Percentiles rank a stretch among this genome's conserved stretches.
These are phyloP conservation scores for Vitis labrusca DNA, from an alignment of 164 flowering plant genomes.

Conservation along the genomic window DNA sequence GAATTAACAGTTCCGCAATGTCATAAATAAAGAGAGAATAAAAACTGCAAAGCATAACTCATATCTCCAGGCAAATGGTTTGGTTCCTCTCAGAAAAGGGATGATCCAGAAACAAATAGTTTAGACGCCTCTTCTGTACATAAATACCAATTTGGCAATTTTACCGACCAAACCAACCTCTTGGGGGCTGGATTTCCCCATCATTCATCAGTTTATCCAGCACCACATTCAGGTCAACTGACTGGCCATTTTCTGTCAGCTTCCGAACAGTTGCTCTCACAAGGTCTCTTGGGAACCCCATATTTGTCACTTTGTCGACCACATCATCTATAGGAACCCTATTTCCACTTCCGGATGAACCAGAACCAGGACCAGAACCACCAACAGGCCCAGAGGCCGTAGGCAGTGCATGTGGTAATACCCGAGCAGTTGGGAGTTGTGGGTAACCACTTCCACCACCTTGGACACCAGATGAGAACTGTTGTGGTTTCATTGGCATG, in stretches of 20 bases:
- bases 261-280: constrained; percentile 79
- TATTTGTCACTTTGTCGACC: constrained; percentile 71
- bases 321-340: constrained; percentile 92
- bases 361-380: constrained; percentile 48
- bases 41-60: neutral
- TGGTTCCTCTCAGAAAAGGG: neutral
- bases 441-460: constrained; percentile 68
- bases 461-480: constrained; percentile 38
- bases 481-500: constrained; percentile 48
- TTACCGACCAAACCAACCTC: constrained; percentile 76
- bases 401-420: constrained; percentile 78
- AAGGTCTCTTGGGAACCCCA: constrained; percentile 93
- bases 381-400: constrained; percentile 54
- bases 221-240: constrained; percentile 88
- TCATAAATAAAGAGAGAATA: neutral
- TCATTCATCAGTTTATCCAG: constrained; percentile 93
- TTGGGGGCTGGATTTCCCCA: constrained; percentile 60
- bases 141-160: neutral
- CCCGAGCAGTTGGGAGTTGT: constrained; percentile 81
- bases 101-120: constrained; percentile 9
- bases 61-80: neutral
- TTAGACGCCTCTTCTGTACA: constrained; percentile 18
- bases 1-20: neutral
- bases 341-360: constrained; percentile 66
- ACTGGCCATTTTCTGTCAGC: constrained; percentile 88